Evolutionary conservation across 176 grass and related monocot genomes (phyloP).

Genomic region (Aegilops umbellulata): DNA sequence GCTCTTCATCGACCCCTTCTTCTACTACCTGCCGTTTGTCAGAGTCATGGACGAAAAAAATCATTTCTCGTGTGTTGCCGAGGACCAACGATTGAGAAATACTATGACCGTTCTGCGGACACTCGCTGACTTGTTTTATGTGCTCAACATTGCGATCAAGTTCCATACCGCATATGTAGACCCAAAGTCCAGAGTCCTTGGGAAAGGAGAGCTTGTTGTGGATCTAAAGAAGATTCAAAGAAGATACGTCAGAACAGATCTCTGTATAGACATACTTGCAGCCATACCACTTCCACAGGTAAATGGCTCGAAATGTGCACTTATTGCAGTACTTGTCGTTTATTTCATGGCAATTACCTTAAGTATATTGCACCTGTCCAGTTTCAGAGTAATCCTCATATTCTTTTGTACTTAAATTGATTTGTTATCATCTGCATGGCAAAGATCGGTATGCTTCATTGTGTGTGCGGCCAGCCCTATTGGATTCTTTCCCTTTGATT

Average conservation of each 20-base stretch:
- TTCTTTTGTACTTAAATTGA: background rate
- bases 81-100: conserved; percentile 43
- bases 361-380: background rate
- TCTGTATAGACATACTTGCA: conserved; percentile 62
- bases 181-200: conserved; percentile 67
- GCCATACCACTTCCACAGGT: conserved; percentile 88
- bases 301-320: background rate
- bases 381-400: background rate
- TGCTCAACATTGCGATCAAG: conserved; percentile 69
- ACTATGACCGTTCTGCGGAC: conserved; percentile 56
- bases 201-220: conserved; percentile 70
- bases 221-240: conserved; percentile 63
- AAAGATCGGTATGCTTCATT: background rate
- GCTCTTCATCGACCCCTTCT: conserved; percentile 78
- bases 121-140: conserved; percentile 71
- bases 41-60: background rate
- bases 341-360: background rate
- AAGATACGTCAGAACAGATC: conserved; percentile 62
- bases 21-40: conserved; percentile 67
- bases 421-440: background rate
- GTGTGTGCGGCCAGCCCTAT: background rate
- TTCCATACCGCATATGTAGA: conserved; percentile 83
- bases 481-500: background rate
- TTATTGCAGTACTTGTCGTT: background rate
- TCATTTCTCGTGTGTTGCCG: conserved; percentile 10